Percentiles rank a stretch among this genome's conserved stretches.
These are phyloP conservation scores for Fusarium sp. DNA, from an alignment of 2,329 filamentous ascomycete genomes.

Conservation along the genomic window DNA sequence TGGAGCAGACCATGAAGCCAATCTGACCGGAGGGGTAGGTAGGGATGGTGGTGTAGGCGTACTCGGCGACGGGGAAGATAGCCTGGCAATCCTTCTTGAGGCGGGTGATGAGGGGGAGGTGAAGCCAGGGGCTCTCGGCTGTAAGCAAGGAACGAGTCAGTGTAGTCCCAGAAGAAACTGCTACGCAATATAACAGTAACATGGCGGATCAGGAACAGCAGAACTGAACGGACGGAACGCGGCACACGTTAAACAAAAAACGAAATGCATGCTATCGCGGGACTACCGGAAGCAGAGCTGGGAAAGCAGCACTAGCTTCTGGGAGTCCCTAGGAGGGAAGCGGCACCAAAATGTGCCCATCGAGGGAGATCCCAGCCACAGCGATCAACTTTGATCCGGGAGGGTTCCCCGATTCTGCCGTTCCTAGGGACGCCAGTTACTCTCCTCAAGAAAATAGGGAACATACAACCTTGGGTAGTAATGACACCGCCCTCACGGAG, in stretches of 20 bases:
- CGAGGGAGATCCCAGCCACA: conserved; percentile 36
- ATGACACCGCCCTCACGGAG: conserved; percentile 97
- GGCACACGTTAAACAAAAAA: conserved; percentile 24
- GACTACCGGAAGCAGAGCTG: conserved; percentile 53
- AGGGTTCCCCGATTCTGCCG: conserved; percentile 46
- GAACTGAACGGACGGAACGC: conserved; percentile 20
- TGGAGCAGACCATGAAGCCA: conserved; percentile 99
- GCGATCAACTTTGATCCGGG: conserved; percentile 37
- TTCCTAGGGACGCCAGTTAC: conserved; percentile 53
- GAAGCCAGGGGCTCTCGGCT: conserved; percentile 99
- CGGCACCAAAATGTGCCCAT: conserved; percentile 41
- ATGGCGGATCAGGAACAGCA: conserved; percentile 39
- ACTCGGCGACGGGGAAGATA: conserved; percentile 97
- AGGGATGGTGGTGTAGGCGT: conserved; percentile 98
- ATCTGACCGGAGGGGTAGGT: conserved; percentile 99
- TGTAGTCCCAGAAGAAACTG: conserved; percentile 18
- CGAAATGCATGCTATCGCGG: conserved; percentile 47
- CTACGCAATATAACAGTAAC: conserved; percentile 23
- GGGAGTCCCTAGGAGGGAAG: conserved; percentile 50
- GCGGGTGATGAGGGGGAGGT: conserved; percentile 91
- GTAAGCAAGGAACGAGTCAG: conserved; percentile 40
- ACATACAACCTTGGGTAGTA: conserved; percentile 99
- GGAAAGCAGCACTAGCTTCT: conserved; percentile 56
- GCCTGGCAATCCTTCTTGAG: conserved; percentile 97
- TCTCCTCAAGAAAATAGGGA: conserved; percentile 70